Conservation (phyloP, 805 yeast genomes). For the Saccharomyces paradoxus region DNA sequence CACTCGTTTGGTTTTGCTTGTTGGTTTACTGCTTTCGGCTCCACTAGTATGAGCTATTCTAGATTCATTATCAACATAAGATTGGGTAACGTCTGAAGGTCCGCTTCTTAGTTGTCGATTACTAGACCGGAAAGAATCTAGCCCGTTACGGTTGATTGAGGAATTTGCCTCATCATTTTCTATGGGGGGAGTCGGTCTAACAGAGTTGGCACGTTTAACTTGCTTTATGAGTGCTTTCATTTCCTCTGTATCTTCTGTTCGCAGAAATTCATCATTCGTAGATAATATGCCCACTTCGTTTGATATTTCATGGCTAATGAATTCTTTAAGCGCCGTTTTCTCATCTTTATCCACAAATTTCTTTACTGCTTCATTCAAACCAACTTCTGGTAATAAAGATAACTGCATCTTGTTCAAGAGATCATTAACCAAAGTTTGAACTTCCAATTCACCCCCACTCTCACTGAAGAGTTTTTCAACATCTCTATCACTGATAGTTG, state of each 20-base stretch:
- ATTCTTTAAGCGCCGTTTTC: slow-evolving; percentile 57
- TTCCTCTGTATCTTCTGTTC: slow-evolving; percentile 35
- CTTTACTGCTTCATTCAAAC: slow-evolving; percentile 64
- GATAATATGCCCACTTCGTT: slow-evolving; percentile 44
- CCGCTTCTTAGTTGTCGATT: background rate
- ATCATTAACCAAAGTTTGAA: slow-evolving; percentile 56
- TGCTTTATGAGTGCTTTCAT: slow-evolving; percentile 38
- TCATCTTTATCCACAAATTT: slow-evolving; percentile 78
- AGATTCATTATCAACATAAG: background rate
- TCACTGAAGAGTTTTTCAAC: slow-evolving; percentile 10
- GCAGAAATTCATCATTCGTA: slow-evolving; percentile 33
- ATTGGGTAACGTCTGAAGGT: background rate
- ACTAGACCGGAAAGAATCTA: background rate
- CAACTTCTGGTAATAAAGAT: slow-evolving; percentile 63
- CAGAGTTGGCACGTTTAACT: slow-evolving; percentile 31
- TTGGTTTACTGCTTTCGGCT: background rate
- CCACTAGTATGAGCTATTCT: background rate
- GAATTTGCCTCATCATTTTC: slow-evolving; percentile 5
- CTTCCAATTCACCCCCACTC: slow-evolving; percentile 38
- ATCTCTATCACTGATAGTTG: slow-evolving; percentile 8
- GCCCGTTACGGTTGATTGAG: background rate
- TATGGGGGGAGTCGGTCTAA: slow-evolving; percentile 5
- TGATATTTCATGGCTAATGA: slow-evolving; percentile 47
- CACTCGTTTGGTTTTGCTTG: background rate
- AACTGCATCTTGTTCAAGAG: slow-evolving; percentile 56